Base-by-base conservation (phyloP, 495 filamentous ascomycete species). In the Aspergillus indologenus region DNA sequence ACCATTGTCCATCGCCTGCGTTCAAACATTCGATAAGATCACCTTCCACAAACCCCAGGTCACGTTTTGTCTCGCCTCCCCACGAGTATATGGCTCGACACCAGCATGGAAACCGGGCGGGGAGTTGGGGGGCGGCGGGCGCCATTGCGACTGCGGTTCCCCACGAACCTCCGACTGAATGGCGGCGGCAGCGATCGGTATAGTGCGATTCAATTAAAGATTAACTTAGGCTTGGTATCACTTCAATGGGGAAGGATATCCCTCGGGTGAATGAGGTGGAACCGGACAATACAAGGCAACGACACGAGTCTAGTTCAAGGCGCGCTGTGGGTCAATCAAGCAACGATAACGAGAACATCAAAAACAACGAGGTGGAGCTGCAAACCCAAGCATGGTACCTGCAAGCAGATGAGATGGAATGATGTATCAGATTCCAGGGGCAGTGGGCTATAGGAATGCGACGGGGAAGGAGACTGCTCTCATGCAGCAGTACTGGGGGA, bases 21-120 rank as follows among this genome's bases (percentile, higher is more conserved):
- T 98, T 98, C 19, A 98, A 80, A 69, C 92, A 96, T 83, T 98
- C 94, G 68, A 98, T 98, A 59, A 98, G 76, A 74, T 98, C 94
- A 46, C 95, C 94, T 71, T 98, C 95, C 60, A 98, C 87, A 71
- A 98, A 98, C 19, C 94, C 94, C 54, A 98, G 80, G 68, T 98
- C 94, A 64, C 87, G 85, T 74, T 93, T 96, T 3, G 90, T 92
- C 84, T 98, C 94, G 80, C 93, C 94, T 67, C 92, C 91, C 90
- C 90, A 98, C 42, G 92, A 97, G 70, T 97, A 98, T 49, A 96
- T 85, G 11, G 94, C 94, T 69, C 90, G 86, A 65, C 90, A 92
- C 92, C 94, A 96, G 76, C 95, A 98, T 43, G 94, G 95, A 70
- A 98, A 98, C 59, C 87, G 85, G 62, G 81, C 84, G 20, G 94